These are phyloP conservation scores for Sclerotinia nivalis DNA, from an alignment of 2,329 filamentous ascomycete genomes.

Conservation along the genomic window DNA sequence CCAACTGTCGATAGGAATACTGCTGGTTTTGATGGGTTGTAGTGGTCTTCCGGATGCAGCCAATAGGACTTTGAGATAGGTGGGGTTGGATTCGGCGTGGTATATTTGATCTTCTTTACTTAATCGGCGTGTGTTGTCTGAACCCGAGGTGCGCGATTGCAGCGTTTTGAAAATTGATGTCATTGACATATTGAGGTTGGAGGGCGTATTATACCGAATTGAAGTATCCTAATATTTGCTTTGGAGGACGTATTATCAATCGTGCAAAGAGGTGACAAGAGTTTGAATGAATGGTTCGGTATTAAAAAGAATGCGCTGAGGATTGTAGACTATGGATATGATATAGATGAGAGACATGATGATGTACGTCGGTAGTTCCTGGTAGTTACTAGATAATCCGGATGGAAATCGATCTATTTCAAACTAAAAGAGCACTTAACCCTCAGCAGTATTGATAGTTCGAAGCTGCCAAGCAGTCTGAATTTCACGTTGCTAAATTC, in stretches of 20 bases:
- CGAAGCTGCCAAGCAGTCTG: not conserved
- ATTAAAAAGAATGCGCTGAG: not conserved
- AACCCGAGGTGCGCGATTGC: not conserved
- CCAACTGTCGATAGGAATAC: not conserved
- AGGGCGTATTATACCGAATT: not conserved
- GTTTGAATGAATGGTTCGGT: not conserved
- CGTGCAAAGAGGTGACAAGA: not conserved
- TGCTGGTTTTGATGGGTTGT: not conserved
- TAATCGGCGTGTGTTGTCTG: not conserved
- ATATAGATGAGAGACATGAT: not conserved
- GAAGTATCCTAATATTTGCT: not conserved
- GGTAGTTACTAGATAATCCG: not conserved
- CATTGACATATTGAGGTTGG: not conserved
- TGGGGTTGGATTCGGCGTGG: constrained; percentile 2
- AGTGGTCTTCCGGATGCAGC: not conserved
- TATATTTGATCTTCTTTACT: not conserved
- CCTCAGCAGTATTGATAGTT: no score
- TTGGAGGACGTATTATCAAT: not conserved
- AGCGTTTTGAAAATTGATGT: not conserved
- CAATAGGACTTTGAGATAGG: not conserved
- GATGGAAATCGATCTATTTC: no score
- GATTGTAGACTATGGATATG: no score
- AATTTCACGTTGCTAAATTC: not conserved
- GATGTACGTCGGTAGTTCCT: not conserved
- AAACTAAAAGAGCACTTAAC: no score